These are phyloP conservation scores for Schwanniomyces polymorphus DNA, from an alignment of 805 yeast genomes.

Conservation along the genomic window DNA sequence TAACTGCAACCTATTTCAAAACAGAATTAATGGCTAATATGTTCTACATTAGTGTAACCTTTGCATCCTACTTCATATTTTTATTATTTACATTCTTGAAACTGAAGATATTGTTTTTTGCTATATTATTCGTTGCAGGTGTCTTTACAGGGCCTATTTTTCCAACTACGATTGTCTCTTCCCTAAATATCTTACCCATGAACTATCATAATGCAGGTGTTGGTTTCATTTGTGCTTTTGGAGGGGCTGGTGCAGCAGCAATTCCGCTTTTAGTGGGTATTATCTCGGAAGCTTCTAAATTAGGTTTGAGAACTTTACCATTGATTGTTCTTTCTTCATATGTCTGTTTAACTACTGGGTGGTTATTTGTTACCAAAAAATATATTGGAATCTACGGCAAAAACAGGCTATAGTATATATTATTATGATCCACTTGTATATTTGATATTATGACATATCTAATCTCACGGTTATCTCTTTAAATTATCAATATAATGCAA, in stretches of 20 bases:
- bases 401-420: not conserved
- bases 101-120: conserved; percentile 30
- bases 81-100: conserved; percentile 24
- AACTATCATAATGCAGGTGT: conserved; percentile 63
- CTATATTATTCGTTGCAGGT: conserved; percentile 43
- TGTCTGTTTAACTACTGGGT: conserved; percentile 20
- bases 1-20: conserved; percentile 47
- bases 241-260: conserved; percentile 82
- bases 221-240: conserved; percentile 75
- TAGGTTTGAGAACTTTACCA: conserved; percentile 34
- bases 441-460: too few species aligned
- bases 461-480: not conserved
- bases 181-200: conserved; percentile 62
- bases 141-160: conserved; percentile 53
- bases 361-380: conserved; percentile 20
- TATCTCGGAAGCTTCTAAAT: conserved; percentile 32
- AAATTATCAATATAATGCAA: not conserved
- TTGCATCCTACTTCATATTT: conserved; percentile 27
- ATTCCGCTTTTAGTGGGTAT: conserved; percentile 66
- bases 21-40: conserved; percentile 49
- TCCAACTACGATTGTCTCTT: conserved; percentile 69
- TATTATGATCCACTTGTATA: not conserved
- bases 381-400: conserved; percentile 8
- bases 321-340: conserved; percentile 25
- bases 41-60: conserved; percentile 33